A percentile compares a stretch with the other conserved stretches of the same genome.
Evolutionary conservation across 2,329 filamentous ascomycete species (phyloP).

Genomic region (Trichophyton simii): DNA sequence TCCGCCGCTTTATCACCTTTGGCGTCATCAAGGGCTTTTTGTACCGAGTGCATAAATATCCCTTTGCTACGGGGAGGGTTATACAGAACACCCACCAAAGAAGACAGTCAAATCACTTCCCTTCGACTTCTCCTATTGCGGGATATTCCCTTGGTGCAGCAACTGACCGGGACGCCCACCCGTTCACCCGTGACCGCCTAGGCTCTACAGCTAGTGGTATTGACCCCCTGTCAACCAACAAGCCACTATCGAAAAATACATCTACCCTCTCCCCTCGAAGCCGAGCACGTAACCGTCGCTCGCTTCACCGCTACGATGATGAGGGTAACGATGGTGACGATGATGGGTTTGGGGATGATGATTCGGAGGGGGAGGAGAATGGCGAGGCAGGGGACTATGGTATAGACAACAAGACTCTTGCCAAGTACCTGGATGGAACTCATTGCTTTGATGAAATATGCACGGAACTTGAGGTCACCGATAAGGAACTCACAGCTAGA

Average conservation of each 20-base stretch:
- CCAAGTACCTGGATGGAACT: slow-evolving; percentile 35
- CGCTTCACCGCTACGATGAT: background rate
- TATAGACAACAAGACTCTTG: slow-evolving; percentile 27
- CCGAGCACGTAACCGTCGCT: background rate
- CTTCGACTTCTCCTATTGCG: slow-evolving; percentile 5
- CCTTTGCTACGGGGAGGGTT: slow-evolving; percentile 41
- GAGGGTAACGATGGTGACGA: slow-evolving; percentile 3
- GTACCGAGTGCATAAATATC: slow-evolving; percentile 86
- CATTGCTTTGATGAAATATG: slow-evolving; percentile 41
- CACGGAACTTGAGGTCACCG: slow-evolving; percentile 37
- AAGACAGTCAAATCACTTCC: slow-evolving; percentile 8
- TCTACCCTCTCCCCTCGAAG: background rate
- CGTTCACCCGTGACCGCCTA: slow-evolving; percentile 6
- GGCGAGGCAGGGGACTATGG: slow-evolving; percentile 17
- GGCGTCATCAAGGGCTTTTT: slow-evolving; percentile 90
- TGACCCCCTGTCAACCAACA: background rate
- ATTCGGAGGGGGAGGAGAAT: slow-evolving; percentile 9
- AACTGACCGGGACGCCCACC: slow-evolving; percentile 6
- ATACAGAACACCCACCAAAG: slow-evolving; percentile 17
- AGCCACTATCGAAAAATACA: background rate
- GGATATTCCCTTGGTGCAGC: slow-evolving; percentile 1
- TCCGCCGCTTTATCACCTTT: slow-evolving; percentile 86
- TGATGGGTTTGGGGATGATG: slow-evolving; percentile 7
- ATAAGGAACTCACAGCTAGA: slow-evolving; percentile 33
- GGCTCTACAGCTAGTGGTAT: slow-evolving; percentile 9